Conservation (phyloP, 1,284 basidiomycete species). For the Pulveroboletus sp. region DNA sequence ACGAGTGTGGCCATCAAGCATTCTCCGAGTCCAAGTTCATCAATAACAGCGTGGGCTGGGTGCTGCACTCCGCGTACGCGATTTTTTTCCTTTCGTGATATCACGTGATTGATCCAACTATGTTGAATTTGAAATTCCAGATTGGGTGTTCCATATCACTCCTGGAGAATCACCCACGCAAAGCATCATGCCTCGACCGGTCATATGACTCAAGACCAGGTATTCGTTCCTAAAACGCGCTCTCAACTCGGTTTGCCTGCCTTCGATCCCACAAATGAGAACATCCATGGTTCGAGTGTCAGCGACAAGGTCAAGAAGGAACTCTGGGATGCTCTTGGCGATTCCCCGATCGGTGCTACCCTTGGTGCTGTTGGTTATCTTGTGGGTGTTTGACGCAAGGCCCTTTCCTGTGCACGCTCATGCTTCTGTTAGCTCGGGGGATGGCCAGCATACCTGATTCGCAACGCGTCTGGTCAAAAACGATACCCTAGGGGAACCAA, state of each 20-base stretch:
- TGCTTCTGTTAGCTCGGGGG: constrained; percentile 59
- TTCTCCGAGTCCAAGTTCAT: constrained; percentile 94
- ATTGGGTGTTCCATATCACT: constrained; percentile 96
- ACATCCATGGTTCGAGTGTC: constrained; percentile 69
- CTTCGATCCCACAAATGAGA: constrained; percentile 68
- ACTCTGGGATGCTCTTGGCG: constrained; percentile 86
- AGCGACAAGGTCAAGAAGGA: constrained; percentile 75
- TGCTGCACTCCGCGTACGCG: constrained; percentile 86
- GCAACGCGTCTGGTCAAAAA: constrained; percentile 87
- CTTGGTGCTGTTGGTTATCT: constrained; percentile 70
- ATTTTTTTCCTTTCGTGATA: constrained; percentile 14
- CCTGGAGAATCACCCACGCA: constrained; percentile 95
- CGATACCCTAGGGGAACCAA: constrained; percentile 84
- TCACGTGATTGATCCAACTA: constrained; percentile 28
- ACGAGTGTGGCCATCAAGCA: constrained; percentile 94
- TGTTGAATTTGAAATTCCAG: constrained; percentile 45
- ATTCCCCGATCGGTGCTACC: constrained; percentile 86
- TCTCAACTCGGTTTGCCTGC: constrained; percentile 66
- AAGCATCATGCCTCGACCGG: constrained; percentile 97
- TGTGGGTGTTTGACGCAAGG: constrained; percentile 42
- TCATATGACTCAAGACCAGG: constrained; percentile 96
- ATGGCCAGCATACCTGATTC: constrained; percentile 86
- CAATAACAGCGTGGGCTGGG: constrained; percentile 94
- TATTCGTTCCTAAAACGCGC: constrained; percentile 92
- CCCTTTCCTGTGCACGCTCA: not conserved